Conservation (phyloP, 1,284 basidiomycete species). For the Ustilago trichophora region DNA sequence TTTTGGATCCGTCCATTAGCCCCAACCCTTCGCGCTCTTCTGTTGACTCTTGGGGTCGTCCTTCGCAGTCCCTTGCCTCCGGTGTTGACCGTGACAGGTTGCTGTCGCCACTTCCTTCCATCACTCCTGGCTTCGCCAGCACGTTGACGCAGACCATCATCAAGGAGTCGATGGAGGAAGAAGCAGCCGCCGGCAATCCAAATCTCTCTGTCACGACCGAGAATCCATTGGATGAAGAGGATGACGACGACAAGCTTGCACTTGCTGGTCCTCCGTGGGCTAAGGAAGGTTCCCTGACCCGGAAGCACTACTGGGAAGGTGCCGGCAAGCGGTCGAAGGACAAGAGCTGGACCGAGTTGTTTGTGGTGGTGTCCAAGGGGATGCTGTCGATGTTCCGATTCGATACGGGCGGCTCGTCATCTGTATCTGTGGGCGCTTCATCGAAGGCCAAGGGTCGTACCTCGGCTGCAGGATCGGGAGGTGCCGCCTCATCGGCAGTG, state of each 20-base stretch:
- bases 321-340: slow-evolving; percentile 82
- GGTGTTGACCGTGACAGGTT: slow-evolving; percentile 12
- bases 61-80: slow-evolving; percentile 7
- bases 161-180: slow-evolving; percentile 90
- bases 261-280: slow-evolving; percentile 96
- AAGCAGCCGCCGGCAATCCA: slow-evolving; percentile 66
- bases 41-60: slow-evolving; percentile 40
- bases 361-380: slow-evolving; percentile 93
- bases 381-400: slow-evolving; percentile 86
- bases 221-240: slow-evolving; percentile 23
- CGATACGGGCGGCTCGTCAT: slow-evolving; percentile 7
- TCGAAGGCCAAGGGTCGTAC: slow-evolving; percentile 3
- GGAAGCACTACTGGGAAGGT: slow-evolving; percentile 92
- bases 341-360: slow-evolving; percentile 86
- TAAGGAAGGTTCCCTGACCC: slow-evolving; percentile 92
- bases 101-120: slow-evolving; percentile 8
- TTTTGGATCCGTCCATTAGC: slow-evolving; percentile 11
- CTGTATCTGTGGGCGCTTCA: not conserved
- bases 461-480: not conserved
- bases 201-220: slow-evolving; percentile 68
- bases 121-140: slow-evolving; percentile 88
- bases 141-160: slow-evolving; percentile 96
- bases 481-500: too few relatives aligned
- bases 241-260: slow-evolving; percentile 85
- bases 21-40: slow-evolving; percentile 40